phyloP scores from a whole-genome alignment of 2,329 filamentous ascomycete species.

The Sclerotinia glacialis region DNA sequence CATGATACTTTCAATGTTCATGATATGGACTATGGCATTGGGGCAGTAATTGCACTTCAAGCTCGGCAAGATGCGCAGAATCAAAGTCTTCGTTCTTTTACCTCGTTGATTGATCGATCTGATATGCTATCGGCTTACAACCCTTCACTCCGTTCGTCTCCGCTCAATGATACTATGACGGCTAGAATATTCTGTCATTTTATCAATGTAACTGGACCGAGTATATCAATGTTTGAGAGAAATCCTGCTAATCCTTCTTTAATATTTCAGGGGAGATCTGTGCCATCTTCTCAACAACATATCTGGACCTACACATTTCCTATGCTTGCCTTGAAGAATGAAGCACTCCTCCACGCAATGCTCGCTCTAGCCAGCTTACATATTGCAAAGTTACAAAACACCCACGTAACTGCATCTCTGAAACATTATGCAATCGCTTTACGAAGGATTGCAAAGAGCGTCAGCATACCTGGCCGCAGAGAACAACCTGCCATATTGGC shows the following conservation, averaged over 20 bases:
- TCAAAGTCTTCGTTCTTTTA: conserved; percentile 46
- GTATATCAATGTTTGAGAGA: conserved; percentile 83
- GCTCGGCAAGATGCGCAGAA: conserved; percentile 36
- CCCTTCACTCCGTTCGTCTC: conserved; percentile 63
- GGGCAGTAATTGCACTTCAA: conserved; percentile 33
- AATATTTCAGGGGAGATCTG: conserved; percentile 58
- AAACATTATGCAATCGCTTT: conserved; percentile 90
- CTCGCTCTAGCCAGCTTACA: conserved; percentile 83
- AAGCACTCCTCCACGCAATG: conserved; percentile 87
- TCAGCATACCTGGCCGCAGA: conserved; percentile 66
- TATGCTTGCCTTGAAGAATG: conserved; percentile 76
- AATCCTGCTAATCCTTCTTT: conserved; percentile 70
- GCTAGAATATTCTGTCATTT: conserved; percentile 88
- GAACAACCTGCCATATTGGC: conserved; percentile 80
- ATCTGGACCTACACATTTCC: conserved; percentile 76
- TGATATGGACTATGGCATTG: conserved; percentile 12
- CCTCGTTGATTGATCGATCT: conserved; percentile 44
- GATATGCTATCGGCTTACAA: conserved; percentile 62
- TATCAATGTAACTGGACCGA: conserved; percentile 81
- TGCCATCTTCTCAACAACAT: conserved; percentile 62
- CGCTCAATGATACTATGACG: conserved; percentile 76
- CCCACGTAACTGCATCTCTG: conserved; percentile 73
- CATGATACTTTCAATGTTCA: conserved; percentile 40
- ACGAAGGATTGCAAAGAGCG: conserved; percentile 71
- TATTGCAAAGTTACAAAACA: conserved; percentile 75